Evolutionary conservation across 1,284 basidiomycete species (phyloP).

Genomic region (Apiotrichum domesticum): DNA sequence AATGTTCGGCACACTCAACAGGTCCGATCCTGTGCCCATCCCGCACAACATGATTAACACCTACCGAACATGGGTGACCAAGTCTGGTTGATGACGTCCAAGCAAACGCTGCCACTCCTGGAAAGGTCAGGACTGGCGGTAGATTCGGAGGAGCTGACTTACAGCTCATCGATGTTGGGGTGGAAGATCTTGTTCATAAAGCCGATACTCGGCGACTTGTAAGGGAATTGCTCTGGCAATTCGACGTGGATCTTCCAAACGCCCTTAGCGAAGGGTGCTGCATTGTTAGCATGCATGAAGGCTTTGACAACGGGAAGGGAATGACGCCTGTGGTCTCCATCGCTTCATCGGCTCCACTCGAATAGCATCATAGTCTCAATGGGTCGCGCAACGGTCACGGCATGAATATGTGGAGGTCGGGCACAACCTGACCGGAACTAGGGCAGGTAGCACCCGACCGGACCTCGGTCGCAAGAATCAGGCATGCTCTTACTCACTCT

Average conservation of each 20-base stretch:
- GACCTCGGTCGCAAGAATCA: too few species aligned
- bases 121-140: conserved; percentile 9
- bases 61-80: conserved; percentile 98
- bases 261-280: conserved; percentile 91
- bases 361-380: background rate
- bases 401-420: background rate
- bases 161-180: conserved; percentile 96
- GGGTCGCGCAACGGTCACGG: background rate
- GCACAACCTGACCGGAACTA: background rate
- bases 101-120: conserved; percentile 88
- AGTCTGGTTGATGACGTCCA: conserved; percentile 97
- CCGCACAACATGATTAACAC: conserved; percentile 24
- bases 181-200: conserved; percentile 99
- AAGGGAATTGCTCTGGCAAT: conserved; percentile 97
- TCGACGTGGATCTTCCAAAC: conserved; percentile 99
- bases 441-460: too few species aligned
- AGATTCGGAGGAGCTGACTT: conserved; percentile 32
- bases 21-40: too few species aligned
- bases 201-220: conserved; percentile 97
- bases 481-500: conserved; percentile 62
- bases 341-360: background rate
- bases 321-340: background rate
- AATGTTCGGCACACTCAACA: background rate
- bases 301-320: background rate
- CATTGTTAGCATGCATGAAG: background rate